Evolutionary conservation across 2,329 filamentous ascomycete species (phyloP), one percentile per base, ranked within the genome.

Genomic region (Xylariales sp.): DNA sequence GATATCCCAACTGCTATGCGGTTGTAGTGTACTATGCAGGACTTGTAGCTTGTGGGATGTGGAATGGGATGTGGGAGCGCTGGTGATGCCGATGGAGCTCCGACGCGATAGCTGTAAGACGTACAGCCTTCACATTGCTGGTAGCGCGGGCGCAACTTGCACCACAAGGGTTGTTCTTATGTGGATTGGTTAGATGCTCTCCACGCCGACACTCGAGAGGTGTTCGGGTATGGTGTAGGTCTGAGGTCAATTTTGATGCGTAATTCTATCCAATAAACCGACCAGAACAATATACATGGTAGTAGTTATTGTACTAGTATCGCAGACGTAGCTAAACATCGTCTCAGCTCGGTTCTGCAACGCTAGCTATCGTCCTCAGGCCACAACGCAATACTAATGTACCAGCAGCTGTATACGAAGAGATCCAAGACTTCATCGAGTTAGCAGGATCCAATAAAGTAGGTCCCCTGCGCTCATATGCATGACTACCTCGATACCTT

Each of bases 11-110:
- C 23, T 7, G 32, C 23, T n/a, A 1, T 14, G 43, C 14, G 23
- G 9, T 12, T 23, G 34, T 60, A 55, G 18, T 41, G 41, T 60
- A 50, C 41, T 49, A 28, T 34, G 9, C 39, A 41, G 39, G 32
- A 43, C n/a, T 45, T 45, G 43, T 30, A 10, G 43, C n/a, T 36
- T 36, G 43, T 12, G 9, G 28, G 23, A 53, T 23, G 23, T 23
- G 23, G 23, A 23, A 23, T 23, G 7, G 43, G 16, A 46, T 36
- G 43, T 12, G 9, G 28, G 23, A 53, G 39, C 48, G 16, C 14
- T 28, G 53, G 12, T 52, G 34, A 52, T 50, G n/a, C 16, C 23
- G 36, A 57, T 50, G 36, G 43, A 49, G 43, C 60, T 62, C 41
- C 43, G 50, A 48, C 36, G 43, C 41, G 50, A 36, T 36, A 50